These are phyloP conservation scores for Achaetomium macrosporum DNA, from an alignment of 2,329 filamentous ascomycete species.

Conservation along the genomic window DNA sequence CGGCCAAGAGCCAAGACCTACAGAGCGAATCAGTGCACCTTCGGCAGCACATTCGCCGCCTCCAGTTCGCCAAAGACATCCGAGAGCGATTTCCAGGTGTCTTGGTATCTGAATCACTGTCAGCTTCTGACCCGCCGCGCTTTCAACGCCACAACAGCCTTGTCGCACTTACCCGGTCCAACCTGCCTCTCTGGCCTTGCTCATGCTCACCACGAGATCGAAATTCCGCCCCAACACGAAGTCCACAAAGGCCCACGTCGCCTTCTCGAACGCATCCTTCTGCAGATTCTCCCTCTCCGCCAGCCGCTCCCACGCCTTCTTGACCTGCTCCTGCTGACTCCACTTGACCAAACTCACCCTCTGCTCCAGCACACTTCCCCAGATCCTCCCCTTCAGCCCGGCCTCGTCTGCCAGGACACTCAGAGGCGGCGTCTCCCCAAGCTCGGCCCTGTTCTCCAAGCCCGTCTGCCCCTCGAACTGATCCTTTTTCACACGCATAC, in stretches of 20 bases:
- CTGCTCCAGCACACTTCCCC: conserved; percentile 30
- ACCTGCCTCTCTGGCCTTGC: conserved; percentile 38
- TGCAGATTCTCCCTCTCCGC: conserved; percentile 34
- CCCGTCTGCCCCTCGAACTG: conserved; percentile 25
- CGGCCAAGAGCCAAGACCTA: not conserved
- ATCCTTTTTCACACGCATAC: conserved; percentile 28
- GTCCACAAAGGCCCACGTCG: conserved; percentile 38
- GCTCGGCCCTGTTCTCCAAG: conserved; percentile 16
- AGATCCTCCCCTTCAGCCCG: conserved; percentile 25
- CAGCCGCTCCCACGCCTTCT: conserved; percentile 34
- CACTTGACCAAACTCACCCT: conserved; percentile 37
- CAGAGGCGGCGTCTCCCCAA: conserved; percentile 27
- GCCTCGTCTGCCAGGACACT: conserved; percentile 26
- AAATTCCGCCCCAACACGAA: conserved; percentile 39
- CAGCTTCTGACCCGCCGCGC: not conserved
- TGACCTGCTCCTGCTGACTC: conserved; percentile 34
- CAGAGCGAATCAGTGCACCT: conserved; percentile 4
- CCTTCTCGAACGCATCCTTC: conserved; percentile 34
- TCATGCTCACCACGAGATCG: conserved; percentile 36
- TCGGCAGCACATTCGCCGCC: conserved; percentile 24
- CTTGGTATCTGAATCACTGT: conserved; percentile 23
- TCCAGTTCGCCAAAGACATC: conserved; percentile 24
- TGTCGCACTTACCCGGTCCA: conserved; percentile 33
- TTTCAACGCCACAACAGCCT: not conserved
- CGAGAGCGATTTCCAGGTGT: conserved; percentile 29